phyloP scores from a whole-genome alignment of 2,329 filamentous ascomycete genomes.

The Fusarium graminum region DNA sequence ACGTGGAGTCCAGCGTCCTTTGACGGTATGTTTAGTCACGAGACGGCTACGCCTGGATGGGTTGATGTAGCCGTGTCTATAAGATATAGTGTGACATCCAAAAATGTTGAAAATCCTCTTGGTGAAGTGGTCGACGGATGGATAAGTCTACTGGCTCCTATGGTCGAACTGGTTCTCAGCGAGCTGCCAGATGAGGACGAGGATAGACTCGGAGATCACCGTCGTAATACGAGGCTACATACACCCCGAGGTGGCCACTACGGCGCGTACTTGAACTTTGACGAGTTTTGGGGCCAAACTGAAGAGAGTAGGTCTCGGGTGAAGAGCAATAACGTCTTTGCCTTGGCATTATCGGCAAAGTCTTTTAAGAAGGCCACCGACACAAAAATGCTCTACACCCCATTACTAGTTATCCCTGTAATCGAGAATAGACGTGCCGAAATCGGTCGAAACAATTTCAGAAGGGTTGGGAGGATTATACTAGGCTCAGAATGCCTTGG shows the following conservation, averaged over 20 bases:
- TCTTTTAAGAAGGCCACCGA: not conserved
- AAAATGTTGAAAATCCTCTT: constrained; percentile 14
- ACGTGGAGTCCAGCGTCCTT: constrained; percentile 28
- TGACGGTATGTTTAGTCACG: not conserved
- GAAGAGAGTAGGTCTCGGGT: not conserved
- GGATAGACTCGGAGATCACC: not conserved
- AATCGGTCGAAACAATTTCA: not conserved
- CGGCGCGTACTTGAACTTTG: not conserved
- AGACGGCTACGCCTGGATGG: not conserved
- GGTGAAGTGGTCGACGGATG: constrained; percentile 17
- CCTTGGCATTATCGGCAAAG: not conserved
- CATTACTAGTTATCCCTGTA: not conserved
- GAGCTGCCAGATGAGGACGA: not conserved
- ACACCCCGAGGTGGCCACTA: constrained; percentile 4
- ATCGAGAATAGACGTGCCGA: not conserved
- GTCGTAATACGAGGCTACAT: constrained; percentile 11
- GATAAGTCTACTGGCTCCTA: not conserved
- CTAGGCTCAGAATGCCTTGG: not conserved
- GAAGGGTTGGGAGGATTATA: not conserved
- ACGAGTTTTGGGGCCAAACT: not conserved
- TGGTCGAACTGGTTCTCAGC: constrained; percentile 1
- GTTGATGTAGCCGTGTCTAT: constrained; percentile 5
- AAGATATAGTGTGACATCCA: not conserved
- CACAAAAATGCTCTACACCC: fast-evolving
- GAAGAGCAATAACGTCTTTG: not conserved